These are phyloP conservation scores for Chaetomiaceae sp. DNA, from an alignment of 2,329 filamentous ascomycete genomes.

Conservation along the genomic window DNA sequence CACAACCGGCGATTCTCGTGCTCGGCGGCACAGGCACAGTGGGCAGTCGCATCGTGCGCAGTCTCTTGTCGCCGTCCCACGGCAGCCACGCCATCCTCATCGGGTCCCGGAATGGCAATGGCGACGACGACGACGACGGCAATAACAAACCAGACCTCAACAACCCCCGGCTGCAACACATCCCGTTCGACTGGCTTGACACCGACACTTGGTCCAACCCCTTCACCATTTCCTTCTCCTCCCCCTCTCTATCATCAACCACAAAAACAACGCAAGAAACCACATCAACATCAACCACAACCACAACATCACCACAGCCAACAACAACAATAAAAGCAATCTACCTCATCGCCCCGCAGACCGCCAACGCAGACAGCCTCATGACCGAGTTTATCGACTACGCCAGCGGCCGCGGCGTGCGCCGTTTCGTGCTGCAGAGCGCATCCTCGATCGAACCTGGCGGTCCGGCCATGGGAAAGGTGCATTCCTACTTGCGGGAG, in stretches of 20 bases:
- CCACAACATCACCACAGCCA: not conserved
- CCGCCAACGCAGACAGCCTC: constrained; percentile 29
- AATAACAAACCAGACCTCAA: not conserved
- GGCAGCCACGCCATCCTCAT: constrained; percentile 31
- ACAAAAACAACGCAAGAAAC: not conserved
- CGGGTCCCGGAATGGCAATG: constrained; percentile 33
- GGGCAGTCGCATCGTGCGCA: constrained; percentile 34
- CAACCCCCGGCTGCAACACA: constrained; percentile 7
- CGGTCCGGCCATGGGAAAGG: constrained; percentile 32
- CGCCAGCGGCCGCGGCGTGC: constrained; percentile 33
- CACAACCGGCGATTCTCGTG: constrained; percentile 33
- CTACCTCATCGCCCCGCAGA: constrained; percentile 38
- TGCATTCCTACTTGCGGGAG: constrained; percentile 37
- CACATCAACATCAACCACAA: not conserved
- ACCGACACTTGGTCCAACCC: constrained; percentile 35
- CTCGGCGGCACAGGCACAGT: constrained; percentile 44
- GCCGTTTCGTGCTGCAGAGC: constrained; percentile 43
- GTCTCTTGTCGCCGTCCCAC: constrained; percentile 27
- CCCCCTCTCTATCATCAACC: not conserved
- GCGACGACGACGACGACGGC: constrained; percentile 1
- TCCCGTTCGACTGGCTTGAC: constrained; percentile 44
- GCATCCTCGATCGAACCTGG: constrained; percentile 35
- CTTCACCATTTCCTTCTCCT: constrained; percentile 24
- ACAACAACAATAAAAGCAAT: constrained; percentile 32
- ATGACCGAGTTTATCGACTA: constrained; percentile 41